Percentiles rank a stretch among this genome's conserved stretches.
These are phyloP conservation scores for Erythrophleum ivorense DNA, from an alignment of 331 rosid species.

Conservation along the genomic window DNA sequence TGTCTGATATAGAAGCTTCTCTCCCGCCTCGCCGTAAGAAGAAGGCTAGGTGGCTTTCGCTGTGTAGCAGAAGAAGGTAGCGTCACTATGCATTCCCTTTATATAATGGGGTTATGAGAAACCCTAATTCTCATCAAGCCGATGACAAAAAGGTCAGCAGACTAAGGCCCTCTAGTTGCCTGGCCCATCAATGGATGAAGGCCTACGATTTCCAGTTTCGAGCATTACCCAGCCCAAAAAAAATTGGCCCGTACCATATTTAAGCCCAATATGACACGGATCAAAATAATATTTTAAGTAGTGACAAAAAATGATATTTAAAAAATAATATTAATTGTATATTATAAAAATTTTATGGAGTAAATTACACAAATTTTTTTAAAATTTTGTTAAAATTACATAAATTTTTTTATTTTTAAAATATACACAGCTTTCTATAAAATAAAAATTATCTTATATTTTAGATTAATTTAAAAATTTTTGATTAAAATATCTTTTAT, in stretches of 20 bases:
- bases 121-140: neutral
- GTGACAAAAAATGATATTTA: too few relatives aligned
- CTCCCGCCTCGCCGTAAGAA: conserved; percentile 12
- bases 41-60: neutral
- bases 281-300: too few relatives aligned
- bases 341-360: too few relatives aligned
- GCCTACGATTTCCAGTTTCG: neutral
- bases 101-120: neutral
- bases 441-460: too few relatives aligned
- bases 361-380: too few relatives aligned
- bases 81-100: neutral
- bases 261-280: neutral
- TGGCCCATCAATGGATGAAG: neutral
- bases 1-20: conserved; percentile 34
- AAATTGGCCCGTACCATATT: neutral
- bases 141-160: neutral
- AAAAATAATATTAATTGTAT: too few relatives aligned
- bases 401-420: too few relatives aligned
- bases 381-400: too few relatives aligned
- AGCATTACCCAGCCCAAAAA: too few relatives aligned
- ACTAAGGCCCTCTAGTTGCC: neutral
- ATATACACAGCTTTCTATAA: too few relatives aligned
- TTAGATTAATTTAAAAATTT: too few relatives aligned
- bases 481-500: too few relatives aligned
- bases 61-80: neutral